Percentiles rank a stretch among this genome's conserved stretches.
phyloP scores from a whole-genome alignment of 2,329 filamentous ascomycete genomes.

The Sphaerulina vaccinii region DNA sequence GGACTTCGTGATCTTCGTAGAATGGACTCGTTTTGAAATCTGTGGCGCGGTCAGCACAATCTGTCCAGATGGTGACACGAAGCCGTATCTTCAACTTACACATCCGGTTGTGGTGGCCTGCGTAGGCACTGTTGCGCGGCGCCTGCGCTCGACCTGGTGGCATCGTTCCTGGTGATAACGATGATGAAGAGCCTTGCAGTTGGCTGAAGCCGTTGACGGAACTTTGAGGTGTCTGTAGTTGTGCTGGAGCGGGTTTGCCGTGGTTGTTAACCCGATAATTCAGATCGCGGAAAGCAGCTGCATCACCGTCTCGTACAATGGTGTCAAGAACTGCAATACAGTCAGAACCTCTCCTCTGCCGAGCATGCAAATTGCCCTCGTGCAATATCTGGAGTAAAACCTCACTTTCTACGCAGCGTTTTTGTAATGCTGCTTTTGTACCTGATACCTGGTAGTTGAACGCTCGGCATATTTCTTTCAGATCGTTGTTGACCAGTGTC shows the following conservation, averaged over 20 bases:
- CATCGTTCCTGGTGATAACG: slow-evolving; percentile 11
- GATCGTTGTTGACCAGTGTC: slow-evolving; percentile 61
- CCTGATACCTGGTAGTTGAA: slow-evolving; percentile 77
- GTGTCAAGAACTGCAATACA: slow-evolving; percentile 39
- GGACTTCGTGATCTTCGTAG: slow-evolving; percentile 65
- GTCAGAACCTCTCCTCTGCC: slow-evolving; percentile 6
- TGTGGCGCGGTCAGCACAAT: slow-evolving; percentile 3
- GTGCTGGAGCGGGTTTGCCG: slow-evolving; percentile 33
- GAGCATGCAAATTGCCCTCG: background rate
- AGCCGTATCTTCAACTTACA: slow-evolving; percentile 20
- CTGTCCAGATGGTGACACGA: background rate
- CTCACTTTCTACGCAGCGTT: slow-evolving; percentile 71
- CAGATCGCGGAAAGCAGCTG: slow-evolving; percentile 39
- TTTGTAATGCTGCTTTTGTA: slow-evolving; percentile 79
- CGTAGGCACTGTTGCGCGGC: slow-evolving; percentile 15
- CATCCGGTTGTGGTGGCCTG: slow-evolving; percentile 16
- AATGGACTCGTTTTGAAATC: slow-evolving; percentile 79
- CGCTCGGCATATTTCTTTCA: slow-evolving; percentile 72
- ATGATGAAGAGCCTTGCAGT: slow-evolving; percentile 1
- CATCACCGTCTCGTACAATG: slow-evolving; percentile 38
- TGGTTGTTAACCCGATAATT: slow-evolving; percentile 43
- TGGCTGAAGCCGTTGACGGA: slow-evolving; percentile 16
- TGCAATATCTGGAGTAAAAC: background rate
- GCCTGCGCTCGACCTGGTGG: slow-evolving; percentile 16
- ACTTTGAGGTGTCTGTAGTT: slow-evolving; percentile 10